phyloP scores from a whole-genome alignment of 1,284 basidiomycete species.

The Irpex lacteus region DNA sequence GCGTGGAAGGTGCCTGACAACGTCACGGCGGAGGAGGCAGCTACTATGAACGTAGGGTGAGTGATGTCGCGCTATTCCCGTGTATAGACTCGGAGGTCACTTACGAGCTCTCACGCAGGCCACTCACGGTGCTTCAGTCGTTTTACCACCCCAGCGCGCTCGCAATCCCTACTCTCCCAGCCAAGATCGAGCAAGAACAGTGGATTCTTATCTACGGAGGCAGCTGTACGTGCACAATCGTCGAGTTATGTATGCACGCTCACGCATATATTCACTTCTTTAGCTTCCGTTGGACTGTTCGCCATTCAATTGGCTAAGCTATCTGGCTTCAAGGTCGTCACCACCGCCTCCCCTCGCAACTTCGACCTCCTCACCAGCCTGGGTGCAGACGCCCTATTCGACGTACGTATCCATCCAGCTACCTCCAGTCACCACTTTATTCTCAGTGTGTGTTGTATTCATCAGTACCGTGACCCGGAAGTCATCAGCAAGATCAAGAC shows the following conservation, averaged over 20 bases:
- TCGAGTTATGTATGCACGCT: neutral
- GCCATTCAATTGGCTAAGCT: conserved; percentile 42
- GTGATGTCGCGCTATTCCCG: conserved; percentile 9
- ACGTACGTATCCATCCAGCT: conserved; percentile 18
- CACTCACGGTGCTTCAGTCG: conserved; percentile 35
- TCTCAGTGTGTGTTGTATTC: too few relatives aligned
- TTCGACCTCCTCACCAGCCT: conserved; percentile 34
- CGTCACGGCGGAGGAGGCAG: conserved; percentile 34
- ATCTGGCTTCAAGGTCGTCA: conserved; percentile 39
- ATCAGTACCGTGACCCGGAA: conserved; percentile 22
- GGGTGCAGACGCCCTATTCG: conserved; percentile 41
- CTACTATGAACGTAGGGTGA: conserved; percentile 35
- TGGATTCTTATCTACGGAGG: conserved; percentile 33
- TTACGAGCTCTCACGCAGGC: conserved; percentile 10
- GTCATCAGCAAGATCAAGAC: conserved; percentile 23
- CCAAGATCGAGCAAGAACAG: conserved; percentile 16
- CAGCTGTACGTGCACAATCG: conserved; percentile 21
- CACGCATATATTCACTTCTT: neutral
- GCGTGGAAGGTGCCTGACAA: conserved; percentile 31
- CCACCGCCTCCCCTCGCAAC: conserved; percentile 39
- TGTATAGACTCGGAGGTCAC: neutral
- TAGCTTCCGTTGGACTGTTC: conserved; percentile 40
- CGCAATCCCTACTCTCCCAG: conserved; percentile 24
- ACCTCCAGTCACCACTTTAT: too few relatives aligned
- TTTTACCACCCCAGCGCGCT: conserved; percentile 27